These are phyloP conservation scores for Penicillium sp. DNA, from an alignment of 2,329 filamentous ascomycete genomes.

Conservation along the genomic window DNA sequence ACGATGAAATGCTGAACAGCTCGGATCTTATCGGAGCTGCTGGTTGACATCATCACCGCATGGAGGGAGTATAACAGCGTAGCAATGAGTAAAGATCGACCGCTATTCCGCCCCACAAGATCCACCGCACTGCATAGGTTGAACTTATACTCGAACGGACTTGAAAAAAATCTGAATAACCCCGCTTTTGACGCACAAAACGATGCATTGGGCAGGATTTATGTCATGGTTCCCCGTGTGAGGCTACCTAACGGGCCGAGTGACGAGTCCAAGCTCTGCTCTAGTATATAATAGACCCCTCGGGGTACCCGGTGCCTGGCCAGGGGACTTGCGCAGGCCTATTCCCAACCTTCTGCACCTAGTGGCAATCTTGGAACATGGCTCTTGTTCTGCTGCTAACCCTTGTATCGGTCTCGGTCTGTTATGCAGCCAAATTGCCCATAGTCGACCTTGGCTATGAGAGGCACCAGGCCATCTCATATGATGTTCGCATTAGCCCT, in stretches of 20 bases:
- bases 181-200: neutral
- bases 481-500: slow-evolving; percentile 10
- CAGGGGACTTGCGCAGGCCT: neutral
- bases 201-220: neutral
- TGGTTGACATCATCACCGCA: neutral
- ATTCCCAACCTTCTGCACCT: neutral
- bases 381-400: slow-evolving; percentile 1
- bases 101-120: neutral
- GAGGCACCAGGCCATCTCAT: slow-evolving; percentile 43
- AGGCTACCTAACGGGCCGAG: neutral
- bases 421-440: slow-evolving; percentile 22
- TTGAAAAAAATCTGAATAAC: neutral
- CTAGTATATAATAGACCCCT: slow-evolving; percentile 3
- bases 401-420: slow-evolving; percentile 15
- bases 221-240: neutral
- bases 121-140: neutral
- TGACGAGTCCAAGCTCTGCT: neutral
- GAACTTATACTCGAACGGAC: neutral
- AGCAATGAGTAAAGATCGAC: neutral
- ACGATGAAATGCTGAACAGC: neutral
- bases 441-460: slow-evolving; percentile 53
- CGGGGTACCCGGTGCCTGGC: neutral
- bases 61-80: neutral
- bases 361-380: slow-evolving; percentile 6
- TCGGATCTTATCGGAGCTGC: neutral